These are phyloP conservation scores for Mycena capillaripes DNA, from an alignment of 768 basidiomycete species.

Conservation along the genomic window DNA sequence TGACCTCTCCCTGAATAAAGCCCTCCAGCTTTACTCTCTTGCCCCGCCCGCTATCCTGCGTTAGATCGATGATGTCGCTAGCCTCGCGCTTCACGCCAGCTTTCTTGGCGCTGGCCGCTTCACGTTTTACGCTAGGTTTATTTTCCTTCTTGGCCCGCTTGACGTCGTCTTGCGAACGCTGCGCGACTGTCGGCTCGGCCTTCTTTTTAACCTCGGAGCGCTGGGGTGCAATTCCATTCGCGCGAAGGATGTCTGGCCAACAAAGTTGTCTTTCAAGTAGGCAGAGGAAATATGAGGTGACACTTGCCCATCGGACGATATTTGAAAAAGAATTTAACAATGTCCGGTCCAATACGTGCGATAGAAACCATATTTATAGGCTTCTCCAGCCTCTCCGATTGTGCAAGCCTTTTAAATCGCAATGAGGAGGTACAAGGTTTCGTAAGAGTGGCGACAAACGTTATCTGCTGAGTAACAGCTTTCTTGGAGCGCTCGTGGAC, in stretches of 20 bases:
- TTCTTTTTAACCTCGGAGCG: neutral
- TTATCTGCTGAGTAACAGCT: conserved; percentile 31
- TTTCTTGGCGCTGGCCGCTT: neutral
- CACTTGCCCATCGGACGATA: neutral
- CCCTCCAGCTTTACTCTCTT: conserved; percentile 20
- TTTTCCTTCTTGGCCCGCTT: conserved; percentile 14
- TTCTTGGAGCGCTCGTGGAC: conserved; percentile 32
- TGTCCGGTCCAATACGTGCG: neutral
- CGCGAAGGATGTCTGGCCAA: conserved; percentile 18
- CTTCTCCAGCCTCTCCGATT: neutral
- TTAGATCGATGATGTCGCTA: conserved; percentile 24
- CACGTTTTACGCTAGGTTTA: neutral
- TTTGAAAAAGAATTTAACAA: neutral
- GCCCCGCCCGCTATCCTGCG: neutral
- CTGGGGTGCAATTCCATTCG: conserved; percentile 27
- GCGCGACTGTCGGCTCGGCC: neutral
- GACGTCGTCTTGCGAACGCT: neutral
- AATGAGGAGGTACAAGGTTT: neutral
- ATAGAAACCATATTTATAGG: neutral
- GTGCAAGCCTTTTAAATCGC: neutral
- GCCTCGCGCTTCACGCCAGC: conserved; percentile 12
- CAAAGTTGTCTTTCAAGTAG: neutral
- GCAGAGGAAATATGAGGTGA: neutral
- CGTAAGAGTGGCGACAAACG: neutral
- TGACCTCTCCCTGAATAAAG: conserved; percentile 20